A percentile compares a stretch with the other conserved stretches of the same genome.
Conservation (phyloP, 139 green algal genomes). For the Mychonastes homosphaera region DNA sequence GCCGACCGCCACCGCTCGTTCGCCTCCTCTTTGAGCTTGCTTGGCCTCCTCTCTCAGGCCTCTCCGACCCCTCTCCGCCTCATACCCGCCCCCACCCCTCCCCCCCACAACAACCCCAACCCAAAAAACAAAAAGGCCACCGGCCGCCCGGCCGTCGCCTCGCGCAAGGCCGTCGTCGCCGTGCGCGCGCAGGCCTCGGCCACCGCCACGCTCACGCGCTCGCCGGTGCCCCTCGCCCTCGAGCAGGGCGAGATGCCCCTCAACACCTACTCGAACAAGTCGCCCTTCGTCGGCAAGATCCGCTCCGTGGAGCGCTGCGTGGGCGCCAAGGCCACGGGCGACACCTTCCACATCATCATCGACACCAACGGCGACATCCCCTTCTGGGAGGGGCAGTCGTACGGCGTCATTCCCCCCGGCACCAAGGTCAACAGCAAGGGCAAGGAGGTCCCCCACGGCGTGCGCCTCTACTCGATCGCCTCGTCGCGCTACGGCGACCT, state of each 20-base stretch:
- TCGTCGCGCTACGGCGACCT: constrained; percentile 89
- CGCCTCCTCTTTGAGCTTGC: no score
- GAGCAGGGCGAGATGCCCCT: constrained; percentile 70
- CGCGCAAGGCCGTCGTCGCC: no score
- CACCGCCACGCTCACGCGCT: constrained; percentile 10
- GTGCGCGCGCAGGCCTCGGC: constrained; percentile 8
- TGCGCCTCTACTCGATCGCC: constrained; percentile 98
- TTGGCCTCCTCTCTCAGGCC: no score
- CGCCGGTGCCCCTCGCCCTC: constrained; percentile 30
- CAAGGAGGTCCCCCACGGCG: constrained; percentile 90
- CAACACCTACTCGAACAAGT: constrained; percentile 89
- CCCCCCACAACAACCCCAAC: no score
- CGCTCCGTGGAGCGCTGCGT: constrained; percentile 89
- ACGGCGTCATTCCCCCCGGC: constrained; percentile 94
- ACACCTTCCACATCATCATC: constrained; percentile 97
- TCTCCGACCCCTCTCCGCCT: no score
- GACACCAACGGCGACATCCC: constrained; percentile 89
- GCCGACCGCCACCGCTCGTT: no score
- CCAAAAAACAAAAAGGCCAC: no score
- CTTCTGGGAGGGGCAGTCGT: constrained; percentile 97
- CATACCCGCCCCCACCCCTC: no score
- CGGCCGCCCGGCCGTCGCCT: no score
- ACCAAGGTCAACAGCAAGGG: constrained; percentile 90
- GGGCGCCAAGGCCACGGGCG: constrained; percentile 87
- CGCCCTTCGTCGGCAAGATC: constrained; percentile 78